phyloP scores from a whole-genome alignment of 202 grass and related monocot species.

The Digitaria exilis region DNA sequence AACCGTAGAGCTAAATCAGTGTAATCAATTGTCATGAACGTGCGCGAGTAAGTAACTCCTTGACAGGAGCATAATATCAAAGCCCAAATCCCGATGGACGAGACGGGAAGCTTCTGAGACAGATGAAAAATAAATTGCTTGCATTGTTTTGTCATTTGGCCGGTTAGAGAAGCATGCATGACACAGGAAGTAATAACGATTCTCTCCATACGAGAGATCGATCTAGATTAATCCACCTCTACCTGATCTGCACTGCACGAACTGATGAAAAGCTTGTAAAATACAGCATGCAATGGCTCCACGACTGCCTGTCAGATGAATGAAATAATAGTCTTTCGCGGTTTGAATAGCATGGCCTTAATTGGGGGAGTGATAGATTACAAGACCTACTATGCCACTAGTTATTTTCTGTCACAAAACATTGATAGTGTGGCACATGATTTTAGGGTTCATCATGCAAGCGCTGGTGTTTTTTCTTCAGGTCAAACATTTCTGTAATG shows the following conservation, averaged over 20 bases:
- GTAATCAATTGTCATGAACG: not conserved
- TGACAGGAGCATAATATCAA: not conserved
- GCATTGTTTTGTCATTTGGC: slow-evolving; percentile 11
- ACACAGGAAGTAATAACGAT: not conserved
- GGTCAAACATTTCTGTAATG: slow-evolving; percentile 53
- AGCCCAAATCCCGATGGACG: not conserved
- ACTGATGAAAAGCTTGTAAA: slow-evolving; percentile 13
- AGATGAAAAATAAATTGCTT: not conserved
- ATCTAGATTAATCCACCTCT: slow-evolving; percentile 29
- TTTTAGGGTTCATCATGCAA: not conserved
- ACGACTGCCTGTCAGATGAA: slow-evolving; percentile 23
- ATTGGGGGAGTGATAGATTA: slow-evolving; percentile 18
- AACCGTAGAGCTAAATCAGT: not conserved
- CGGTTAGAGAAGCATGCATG: slow-evolving; percentile 26
- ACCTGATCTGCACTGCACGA: slow-evolving; percentile 36
- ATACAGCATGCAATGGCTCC: not conserved
- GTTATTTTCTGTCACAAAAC: slow-evolving; percentile 31
- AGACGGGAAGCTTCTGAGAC: slow-evolving; percentile 29
- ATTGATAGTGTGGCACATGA: slow-evolving; percentile 41
- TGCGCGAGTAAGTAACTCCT: not conserved
- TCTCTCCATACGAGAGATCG: slow-evolving; percentile 1
- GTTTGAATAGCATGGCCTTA: too few relatives aligned
- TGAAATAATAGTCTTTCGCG: too few relatives aligned
- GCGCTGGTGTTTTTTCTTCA: slow-evolving; percentile 23
- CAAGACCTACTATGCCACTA: slow-evolving; percentile 33